Evolutionary conservation across 2,329 filamentous ascomycete genomes (phyloP), one percentile per base, ranked within the genome.

Genomic region (Fusarium algeriense): DNA sequence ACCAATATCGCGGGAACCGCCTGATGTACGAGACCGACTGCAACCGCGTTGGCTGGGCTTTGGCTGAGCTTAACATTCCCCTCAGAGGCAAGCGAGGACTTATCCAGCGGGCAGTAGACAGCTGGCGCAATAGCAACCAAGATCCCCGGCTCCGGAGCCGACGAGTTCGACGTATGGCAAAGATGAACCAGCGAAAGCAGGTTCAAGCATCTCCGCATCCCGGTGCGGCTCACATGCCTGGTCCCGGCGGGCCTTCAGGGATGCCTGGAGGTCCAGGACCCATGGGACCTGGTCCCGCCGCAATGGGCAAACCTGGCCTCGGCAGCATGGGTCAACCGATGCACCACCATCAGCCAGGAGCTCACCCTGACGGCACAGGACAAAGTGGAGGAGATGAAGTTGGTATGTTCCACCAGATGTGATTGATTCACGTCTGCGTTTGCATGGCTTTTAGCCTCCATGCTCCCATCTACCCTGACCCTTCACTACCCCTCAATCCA

Each of bases 41-140:
- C 87, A 99, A 99, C 83, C 94, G 94, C 1, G 96, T 99, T n/a
- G 96, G 96, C n/a, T 99, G 96, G 96, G 95, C 95, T 15, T 84
- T 99, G 73, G 96, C 96, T 5, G 92, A 98, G 78, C 85, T 99
- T 58, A 99, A 99, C 81, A 91, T 94, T 11, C 92, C 93, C 63
- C 87, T 98, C 65, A 90, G 95, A 70, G 95, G 95, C 74, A 98
- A 98, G 86, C 90, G 96, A 75, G 96, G 96, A 11, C 87, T 99
- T 66, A 99, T 99, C 75, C 96, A 99, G 84, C 89, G 96, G 72
- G 96, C 96, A 4, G 96, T 99, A 46, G 96, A 99, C 82, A 98
- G 95, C 84, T 98, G 96, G 96, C 89, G 96, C 70, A 99, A 99
- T 85, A 98, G 95, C 87, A 98, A 98, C 83, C 94, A 97, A 83